A percentile compares a stretch with the other conserved stretches of the same genome.
phyloP scores from a whole-genome alignment of 495 filamentous ascomycete species.

The Talaromyces borbonicus region DNA sequence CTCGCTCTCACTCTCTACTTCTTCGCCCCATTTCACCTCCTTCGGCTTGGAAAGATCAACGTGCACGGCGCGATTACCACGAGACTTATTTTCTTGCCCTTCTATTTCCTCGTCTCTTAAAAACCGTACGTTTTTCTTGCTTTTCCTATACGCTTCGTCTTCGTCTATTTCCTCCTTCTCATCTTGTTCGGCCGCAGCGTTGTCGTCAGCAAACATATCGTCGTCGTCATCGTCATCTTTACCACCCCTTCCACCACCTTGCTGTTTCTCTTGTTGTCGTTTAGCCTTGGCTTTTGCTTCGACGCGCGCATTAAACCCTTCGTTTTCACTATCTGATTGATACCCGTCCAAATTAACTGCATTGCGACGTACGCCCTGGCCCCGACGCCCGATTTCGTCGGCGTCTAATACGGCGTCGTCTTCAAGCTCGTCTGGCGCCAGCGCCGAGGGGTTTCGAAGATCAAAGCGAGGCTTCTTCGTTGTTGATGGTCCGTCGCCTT shows the following conservation, averaged over 20 bases:
- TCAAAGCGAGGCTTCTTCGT: constrained; percentile 91
- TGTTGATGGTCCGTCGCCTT: constrained; percentile 34
- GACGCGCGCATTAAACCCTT: constrained; percentile 68
- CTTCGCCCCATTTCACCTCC: constrained; percentile 34
- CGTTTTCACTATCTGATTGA: constrained; percentile 88
- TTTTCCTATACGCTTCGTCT: constrained; percentile 43
- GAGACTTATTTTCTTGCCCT: constrained; percentile 69
- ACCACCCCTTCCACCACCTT: constrained; percentile 6
- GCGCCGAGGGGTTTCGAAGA: constrained; percentile 81
- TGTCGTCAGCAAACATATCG: constrained; percentile 91
- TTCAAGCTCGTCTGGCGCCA: constrained; percentile 68
- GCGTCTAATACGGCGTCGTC: constrained; percentile 78
- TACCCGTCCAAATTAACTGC: constrained; percentile 95
- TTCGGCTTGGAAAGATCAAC: constrained; percentile 42
- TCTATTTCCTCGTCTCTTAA: constrained; percentile 68
- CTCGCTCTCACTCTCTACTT: constrained; percentile 42
- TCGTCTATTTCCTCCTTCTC: constrained; percentile 40
- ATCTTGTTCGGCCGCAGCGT: constrained; percentile 41
- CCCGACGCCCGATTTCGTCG: constrained; percentile 82
- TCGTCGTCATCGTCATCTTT: constrained; percentile 49
- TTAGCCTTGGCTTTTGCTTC: constrained; percentile 46
- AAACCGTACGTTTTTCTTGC: constrained; percentile 72
- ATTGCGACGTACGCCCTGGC: constrained; percentile 70
- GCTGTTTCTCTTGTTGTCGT: constrained; percentile 32
- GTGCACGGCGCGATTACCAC: constrained; percentile 57